A percentile compares a stretch with the other conserved stretches of the same genome.
These are phyloP conservation scores for Aspergillus coremiiformis DNA, from an alignment of 495 filamentous ascomycete species.

Conservation along the genomic window DNA sequence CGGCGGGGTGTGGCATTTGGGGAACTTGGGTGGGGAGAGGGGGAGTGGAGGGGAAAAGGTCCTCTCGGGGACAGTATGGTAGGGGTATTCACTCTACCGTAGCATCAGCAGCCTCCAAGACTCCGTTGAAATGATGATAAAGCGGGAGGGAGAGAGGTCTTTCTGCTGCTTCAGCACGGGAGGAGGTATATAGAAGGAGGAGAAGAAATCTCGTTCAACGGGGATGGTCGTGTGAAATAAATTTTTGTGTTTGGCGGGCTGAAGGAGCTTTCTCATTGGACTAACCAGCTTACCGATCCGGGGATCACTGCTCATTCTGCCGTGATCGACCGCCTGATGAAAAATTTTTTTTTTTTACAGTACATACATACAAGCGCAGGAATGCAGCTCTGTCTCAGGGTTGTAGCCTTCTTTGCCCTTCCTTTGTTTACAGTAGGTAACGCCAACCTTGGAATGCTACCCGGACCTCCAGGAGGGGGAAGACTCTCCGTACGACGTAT, in stretches of 20 bases:
- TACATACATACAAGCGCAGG: slow-evolving; percentile 1
- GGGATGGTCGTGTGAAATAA: slow-evolving; percentile 18
- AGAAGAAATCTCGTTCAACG: slow-evolving; percentile 11
- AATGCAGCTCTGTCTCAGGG: too few relatives aligned
- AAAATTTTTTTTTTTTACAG: slow-evolving; percentile 12
- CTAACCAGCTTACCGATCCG: slow-evolving; percentile 18
- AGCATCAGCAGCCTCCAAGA: slow-evolving; percentile 38
- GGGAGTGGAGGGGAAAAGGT: slow-evolving; percentile 30
- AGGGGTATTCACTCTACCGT: slow-evolving; percentile 36
- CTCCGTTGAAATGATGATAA: slow-evolving; percentile 11
- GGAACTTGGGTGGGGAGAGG: slow-evolving; percentile 14
- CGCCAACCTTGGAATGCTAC: neutral
- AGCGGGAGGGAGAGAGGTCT: slow-evolving; percentile 16
- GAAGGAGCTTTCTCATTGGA: slow-evolving; percentile 23
- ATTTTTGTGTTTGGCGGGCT: slow-evolving; percentile 22
- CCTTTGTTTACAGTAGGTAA: slow-evolving; percentile 3
- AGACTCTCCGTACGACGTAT: too few relatives aligned
- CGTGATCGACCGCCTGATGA: slow-evolving; percentile 9
- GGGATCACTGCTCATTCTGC: slow-evolving; percentile 18
- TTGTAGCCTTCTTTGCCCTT: neutral
- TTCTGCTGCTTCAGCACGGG: slow-evolving; percentile 24
- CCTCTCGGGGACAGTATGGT: slow-evolving; percentile 38
- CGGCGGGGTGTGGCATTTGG: slow-evolving; percentile 26
- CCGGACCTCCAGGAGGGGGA: too few relatives aligned
- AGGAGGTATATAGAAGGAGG: slow-evolving; percentile 22